These are phyloP conservation scores for Nicotiana obtusifolia DNA, from an alignment of 257 asterid species.

Conservation along the genomic window DNA sequence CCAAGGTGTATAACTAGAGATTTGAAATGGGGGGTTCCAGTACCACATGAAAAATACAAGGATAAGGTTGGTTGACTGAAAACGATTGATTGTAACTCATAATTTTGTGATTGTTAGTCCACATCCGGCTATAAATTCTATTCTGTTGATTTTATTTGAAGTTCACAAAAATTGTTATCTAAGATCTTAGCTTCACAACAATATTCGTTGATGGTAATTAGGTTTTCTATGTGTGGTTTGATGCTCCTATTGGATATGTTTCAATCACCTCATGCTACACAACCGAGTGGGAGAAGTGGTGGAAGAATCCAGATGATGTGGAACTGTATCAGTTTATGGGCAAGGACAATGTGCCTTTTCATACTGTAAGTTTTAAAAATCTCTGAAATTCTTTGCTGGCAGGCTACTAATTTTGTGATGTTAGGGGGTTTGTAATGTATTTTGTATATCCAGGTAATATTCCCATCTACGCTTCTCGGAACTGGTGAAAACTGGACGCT, in stretches of 20 bases:
- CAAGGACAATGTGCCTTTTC: constrained; percentile 97
- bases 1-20: constrained; percentile 85
- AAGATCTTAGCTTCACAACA: not conserved
- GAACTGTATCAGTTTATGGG: constrained; percentile 99
- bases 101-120: not conserved
- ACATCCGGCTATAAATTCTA: not conserved
- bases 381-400: not conserved
- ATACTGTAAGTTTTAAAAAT: constrained; percentile 58
- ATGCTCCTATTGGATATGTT: constrained; percentile 94
- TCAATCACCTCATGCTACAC: constrained; percentile 95
- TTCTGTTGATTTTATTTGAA: not conserved
- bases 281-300: constrained; percentile 96
- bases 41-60: constrained; percentile 77
- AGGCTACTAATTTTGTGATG: not conserved
- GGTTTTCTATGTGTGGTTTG: constrained; percentile 99
- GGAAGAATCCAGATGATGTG: constrained; percentile 97
- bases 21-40: constrained; percentile 97
- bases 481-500: constrained; percentile 94
- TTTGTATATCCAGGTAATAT: constrained; percentile 59
- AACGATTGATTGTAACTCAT: not conserved
- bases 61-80: constrained; percentile 57
- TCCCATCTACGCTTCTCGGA: constrained; percentile 94
- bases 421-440: not conserved
- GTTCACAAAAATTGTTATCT: not conserved
- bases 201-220: constrained; percentile 23